These are phyloP conservation scores for Sporothrix brasiliensis DNA, from an alignment of 2,329 filamentous ascomycete genomes.

Conservation along the genomic window DNA sequence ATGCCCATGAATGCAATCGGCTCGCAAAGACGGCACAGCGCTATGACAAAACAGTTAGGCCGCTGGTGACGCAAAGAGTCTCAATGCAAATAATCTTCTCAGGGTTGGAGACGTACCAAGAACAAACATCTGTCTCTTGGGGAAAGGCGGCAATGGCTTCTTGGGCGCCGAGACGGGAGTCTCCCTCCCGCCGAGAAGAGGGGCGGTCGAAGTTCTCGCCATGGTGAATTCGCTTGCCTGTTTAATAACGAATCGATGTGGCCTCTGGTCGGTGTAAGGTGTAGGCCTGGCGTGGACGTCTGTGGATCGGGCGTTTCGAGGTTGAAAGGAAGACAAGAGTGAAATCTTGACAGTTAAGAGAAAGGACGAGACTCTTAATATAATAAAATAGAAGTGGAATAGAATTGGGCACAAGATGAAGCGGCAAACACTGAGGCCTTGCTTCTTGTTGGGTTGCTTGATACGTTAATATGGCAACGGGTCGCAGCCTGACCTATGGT, in stretches of 20 bases:
- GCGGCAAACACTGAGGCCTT: background rate
- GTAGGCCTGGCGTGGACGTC: background rate
- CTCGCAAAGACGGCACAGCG: conserved; percentile 93
- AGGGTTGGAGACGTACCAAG: conserved; percentile 39
- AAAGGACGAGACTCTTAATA: no score
- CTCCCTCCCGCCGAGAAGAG: conserved; percentile 21
- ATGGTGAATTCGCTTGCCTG: conserved; percentile 13
- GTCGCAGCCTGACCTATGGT: conserved; percentile 3
- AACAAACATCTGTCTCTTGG: conserved; percentile 45
- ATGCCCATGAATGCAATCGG: conserved; percentile 99
- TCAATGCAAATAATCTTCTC: background rate
- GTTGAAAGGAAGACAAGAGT: background rate
- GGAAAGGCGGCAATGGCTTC: conserved; percentile 43
- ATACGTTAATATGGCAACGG: background rate
- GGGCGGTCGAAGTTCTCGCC: conserved; percentile 24
- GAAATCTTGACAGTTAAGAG: background rate
- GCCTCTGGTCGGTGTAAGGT: background rate
- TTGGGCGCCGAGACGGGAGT: conserved; percentile 13
- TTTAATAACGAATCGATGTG: no score
- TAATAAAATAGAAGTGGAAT: background rate
- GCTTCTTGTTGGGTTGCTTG: background rate
- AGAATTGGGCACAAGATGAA: background rate
- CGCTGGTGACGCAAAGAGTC: background rate
- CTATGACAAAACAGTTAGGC: conserved; percentile 50
- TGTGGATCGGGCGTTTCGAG: background rate